These are phyloP conservation scores for Fusarium sp. DNA, from an alignment of 2,329 filamentous ascomycete species.

Conservation along the genomic window DNA sequence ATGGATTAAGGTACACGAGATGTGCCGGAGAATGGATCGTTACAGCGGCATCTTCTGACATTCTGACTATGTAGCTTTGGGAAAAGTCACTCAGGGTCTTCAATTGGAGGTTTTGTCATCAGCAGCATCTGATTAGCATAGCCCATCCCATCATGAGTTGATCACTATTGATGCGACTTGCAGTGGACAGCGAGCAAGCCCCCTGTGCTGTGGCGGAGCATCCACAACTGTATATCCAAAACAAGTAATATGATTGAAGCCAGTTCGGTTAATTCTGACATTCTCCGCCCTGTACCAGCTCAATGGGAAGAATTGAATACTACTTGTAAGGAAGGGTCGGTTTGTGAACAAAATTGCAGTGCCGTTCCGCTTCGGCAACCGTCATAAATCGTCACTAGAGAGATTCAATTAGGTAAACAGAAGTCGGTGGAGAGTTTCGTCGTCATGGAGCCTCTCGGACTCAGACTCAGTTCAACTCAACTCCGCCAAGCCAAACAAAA, in stretches of 20 bases:
- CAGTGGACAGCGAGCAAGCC: background rate
- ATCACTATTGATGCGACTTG: background rate
- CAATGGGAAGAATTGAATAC: constrained; percentile 15
- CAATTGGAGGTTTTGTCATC: constrained; percentile 15
- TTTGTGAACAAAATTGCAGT: constrained; percentile 16
- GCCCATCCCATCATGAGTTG: constrained; percentile 10
- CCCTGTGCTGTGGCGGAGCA: constrained; percentile 23
- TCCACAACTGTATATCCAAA: constrained; percentile 22
- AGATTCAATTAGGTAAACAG: constrained; percentile 18
- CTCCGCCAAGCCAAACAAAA: background rate
- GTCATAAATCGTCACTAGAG: background rate
- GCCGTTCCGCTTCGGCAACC: background rate
- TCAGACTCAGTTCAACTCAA: background rate
- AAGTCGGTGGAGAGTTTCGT: background rate
- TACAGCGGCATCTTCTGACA: constrained; percentile 3
- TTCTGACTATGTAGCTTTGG: background rate
- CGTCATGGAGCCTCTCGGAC: background rate
- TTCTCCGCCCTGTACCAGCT: constrained; percentile 11
- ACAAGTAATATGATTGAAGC: constrained; percentile 12
- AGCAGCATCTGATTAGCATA: constrained; percentile 11
- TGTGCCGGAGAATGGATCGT: constrained; percentile 15
- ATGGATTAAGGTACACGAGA: constrained; percentile 17
- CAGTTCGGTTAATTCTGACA: constrained; percentile 13
- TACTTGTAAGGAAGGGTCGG: background rate
- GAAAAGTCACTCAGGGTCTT: background rate